Evolutionary conservation across 352 stramenopile species (phyloP), one percentile per base, ranked within the genome.

Genomic region (Pythium aquatile): DNA sequence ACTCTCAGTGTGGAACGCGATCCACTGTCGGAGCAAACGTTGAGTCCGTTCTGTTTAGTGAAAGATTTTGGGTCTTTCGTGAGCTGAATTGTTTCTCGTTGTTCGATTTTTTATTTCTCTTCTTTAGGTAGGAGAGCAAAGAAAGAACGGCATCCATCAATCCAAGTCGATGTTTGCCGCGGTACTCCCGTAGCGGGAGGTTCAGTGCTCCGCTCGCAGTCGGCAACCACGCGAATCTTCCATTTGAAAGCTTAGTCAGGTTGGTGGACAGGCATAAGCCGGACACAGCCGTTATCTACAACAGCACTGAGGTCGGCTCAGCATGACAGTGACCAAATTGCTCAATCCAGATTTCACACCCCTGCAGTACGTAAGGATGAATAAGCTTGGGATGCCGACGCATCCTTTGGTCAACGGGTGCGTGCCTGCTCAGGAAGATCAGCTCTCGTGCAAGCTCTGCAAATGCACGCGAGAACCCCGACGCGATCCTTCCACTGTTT

Each of bases 91-190:
- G 40, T 48, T 24, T 20, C 44, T 16, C 44, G 17, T 51, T 11
- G 16, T 51, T 51, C 44, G 20, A 51, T 26, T 51, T 51, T 51
- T 24, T 14, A 24, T 24, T 24, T 24, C 20, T 51, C 4, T 30
- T 51, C n/a, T 16, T 14, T 29, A 10, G 3, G 7, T 16, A 29
- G 29, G 29, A 20, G 44, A 51, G n/a, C 44, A 51, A 51, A 51
- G 44, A 51, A 51, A 14, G 44, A 51, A 51, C 44, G 44, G 4
- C 20, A 30, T 29, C 44, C 44, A 51, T 51, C 44, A 48, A 51
- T 29, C 20, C 8, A 51, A 24, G 35, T 51, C 44, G 17, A 51
- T 29, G 29, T 51, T 51, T n/a, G 44, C 39, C n/a, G 20, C 17
- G n/a, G 29, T 35, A 9, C 32, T 35, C 8, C 32, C 32, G 32